A percentile compares a stretch with the other conserved stretches of the same genome.
phyloP scores from a whole-genome alignment of 352 stramenopile genomes.

The Phytophthora cryptogea region DNA sequence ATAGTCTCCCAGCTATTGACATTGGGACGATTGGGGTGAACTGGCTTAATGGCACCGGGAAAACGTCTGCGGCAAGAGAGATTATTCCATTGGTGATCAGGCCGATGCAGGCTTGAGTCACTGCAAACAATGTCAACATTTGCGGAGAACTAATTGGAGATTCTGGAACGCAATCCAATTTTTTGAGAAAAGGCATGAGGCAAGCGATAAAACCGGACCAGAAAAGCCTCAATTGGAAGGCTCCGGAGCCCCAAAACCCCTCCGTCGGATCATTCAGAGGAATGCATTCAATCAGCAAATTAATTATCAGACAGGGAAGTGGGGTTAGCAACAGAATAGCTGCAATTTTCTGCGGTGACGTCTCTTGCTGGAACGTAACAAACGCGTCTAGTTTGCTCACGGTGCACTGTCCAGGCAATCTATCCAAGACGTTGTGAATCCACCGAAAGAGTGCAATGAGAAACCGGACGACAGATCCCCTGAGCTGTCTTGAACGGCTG shows the following conservation, averaged over 20 bases:
- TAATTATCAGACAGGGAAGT: constrained; percentile 29
- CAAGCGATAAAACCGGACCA: constrained; percentile 4
- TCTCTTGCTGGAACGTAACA: constrained; percentile 8
- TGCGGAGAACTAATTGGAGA: constrained; percentile 10
- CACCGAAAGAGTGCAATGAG: background rate
- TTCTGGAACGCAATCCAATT: constrained; percentile 29
- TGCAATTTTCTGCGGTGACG: background rate
- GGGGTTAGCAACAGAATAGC: constrained; percentile 25
- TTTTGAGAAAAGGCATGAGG: constrained; percentile 9
- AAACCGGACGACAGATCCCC: background rate
- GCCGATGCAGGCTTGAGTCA: constrained; percentile 19
- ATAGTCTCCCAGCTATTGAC: constrained; percentile 1
- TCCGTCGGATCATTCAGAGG: constrained; percentile 16
- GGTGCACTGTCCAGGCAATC: constrained; percentile 29
- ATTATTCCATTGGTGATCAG: constrained; percentile 22
- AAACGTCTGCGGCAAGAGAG: constrained; percentile 20
- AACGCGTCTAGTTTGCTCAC: constrained; percentile 36
- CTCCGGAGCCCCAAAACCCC: constrained; percentile 16
- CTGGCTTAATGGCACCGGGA: constrained; percentile 39
- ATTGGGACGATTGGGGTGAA: constrained; percentile 20
- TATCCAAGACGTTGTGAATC: constrained; percentile 9
- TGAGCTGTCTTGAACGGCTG: background rate
- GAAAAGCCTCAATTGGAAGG: constrained; percentile 27
- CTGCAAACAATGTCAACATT: constrained; percentile 10
- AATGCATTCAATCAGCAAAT: constrained; percentile 33